Evolutionary conservation across 2,329 filamentous ascomycete genomes (phyloP).

Genomic region (Colletotrichum musae): DNA sequence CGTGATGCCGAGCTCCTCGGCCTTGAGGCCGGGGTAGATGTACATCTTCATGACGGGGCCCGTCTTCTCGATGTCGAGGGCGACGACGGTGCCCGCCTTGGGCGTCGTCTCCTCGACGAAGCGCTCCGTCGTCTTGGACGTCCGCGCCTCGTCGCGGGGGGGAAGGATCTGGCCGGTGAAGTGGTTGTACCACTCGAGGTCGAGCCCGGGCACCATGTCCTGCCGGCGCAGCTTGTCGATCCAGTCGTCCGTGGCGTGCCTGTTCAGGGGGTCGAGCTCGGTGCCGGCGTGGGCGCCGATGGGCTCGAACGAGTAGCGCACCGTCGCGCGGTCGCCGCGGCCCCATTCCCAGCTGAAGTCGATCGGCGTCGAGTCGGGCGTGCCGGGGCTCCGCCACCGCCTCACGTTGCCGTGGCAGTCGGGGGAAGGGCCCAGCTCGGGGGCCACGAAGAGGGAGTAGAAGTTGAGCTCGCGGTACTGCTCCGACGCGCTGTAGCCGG

Average conservation of each 20-base stretch:
- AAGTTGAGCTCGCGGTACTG: slow-evolving; percentile 39
- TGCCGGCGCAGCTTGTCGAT: slow-evolving; percentile 32
- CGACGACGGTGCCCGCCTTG: slow-evolving; percentile 33
- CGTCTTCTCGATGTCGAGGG: slow-evolving; percentile 38
- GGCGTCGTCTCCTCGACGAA: slow-evolving; percentile 37
- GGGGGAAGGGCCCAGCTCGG: slow-evolving; percentile 34
- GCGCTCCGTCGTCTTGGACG: slow-evolving; percentile 27
- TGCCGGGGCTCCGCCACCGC: slow-evolving; percentile 35
- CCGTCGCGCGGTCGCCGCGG: slow-evolving; percentile 5
- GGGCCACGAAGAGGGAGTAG: slow-evolving; percentile 39
- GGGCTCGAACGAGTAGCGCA: slow-evolving; percentile 37
- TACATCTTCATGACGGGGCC: slow-evolving; percentile 39
- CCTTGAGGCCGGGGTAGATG: slow-evolving; percentile 36
- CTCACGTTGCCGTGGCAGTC: slow-evolving; percentile 34
- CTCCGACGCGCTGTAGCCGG: slow-evolving; percentile 34
- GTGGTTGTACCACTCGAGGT: slow-evolving; percentile 37
- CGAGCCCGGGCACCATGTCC: slow-evolving; percentile 30
- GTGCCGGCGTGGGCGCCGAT: slow-evolving; percentile 33
- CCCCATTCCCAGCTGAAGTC: slow-evolving; percentile 41
- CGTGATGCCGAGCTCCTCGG: slow-evolving; percentile 34
- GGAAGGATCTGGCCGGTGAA: slow-evolving; percentile 33
- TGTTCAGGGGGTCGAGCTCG: slow-evolving; percentile 35
- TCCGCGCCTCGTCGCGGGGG: slow-evolving; percentile 12
- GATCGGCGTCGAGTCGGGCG: slow-evolving; percentile 35
- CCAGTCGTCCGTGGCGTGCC: slow-evolving; percentile 36